A percentile compares a stretch with the other conserved stretches of the same genome.
Conservation (phyloP, 2,329 filamentous ascomycete genomes). For the Hypoxylon sp. region DNA sequence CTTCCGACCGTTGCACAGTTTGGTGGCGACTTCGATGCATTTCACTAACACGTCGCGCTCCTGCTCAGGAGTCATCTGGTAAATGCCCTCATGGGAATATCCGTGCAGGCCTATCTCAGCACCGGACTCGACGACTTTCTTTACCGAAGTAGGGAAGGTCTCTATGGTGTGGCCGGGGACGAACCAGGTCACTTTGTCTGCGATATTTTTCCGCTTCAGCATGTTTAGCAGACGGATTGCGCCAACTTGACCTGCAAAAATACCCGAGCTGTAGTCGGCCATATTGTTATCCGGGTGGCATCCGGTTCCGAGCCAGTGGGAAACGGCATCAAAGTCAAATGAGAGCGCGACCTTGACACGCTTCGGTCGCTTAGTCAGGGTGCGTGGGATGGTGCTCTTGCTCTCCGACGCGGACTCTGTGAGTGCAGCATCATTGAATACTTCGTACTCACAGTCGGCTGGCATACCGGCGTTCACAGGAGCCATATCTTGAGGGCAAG, state of each 20-base stretch:
- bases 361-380: constrained; percentile 2
- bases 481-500: not conserved
- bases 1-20: not conserved
- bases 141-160: not conserved
- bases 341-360: not conserved
- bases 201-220: not conserved
- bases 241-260: not conserved
- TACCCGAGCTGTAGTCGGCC: not conserved
- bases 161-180: not conserved
- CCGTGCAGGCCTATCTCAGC: not conserved
- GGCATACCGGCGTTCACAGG: not conserved
- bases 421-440: not conserved
- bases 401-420: not conserved
- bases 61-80: not conserved
- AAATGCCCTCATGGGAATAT: not conserved
- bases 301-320: not conserved
- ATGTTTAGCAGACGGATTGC: not conserved
- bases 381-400: not conserved
- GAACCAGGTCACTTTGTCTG: constrained; percentile 3
- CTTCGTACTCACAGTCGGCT: not conserved
- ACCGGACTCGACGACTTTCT: not conserved
- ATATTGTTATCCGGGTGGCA: not conserved
- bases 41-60: not conserved
- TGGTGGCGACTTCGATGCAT: not conserved
- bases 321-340: not conserved